Conservation (phyloP, 1,139 yeast genomes). For the Geotrichum klebahnii region DNA sequence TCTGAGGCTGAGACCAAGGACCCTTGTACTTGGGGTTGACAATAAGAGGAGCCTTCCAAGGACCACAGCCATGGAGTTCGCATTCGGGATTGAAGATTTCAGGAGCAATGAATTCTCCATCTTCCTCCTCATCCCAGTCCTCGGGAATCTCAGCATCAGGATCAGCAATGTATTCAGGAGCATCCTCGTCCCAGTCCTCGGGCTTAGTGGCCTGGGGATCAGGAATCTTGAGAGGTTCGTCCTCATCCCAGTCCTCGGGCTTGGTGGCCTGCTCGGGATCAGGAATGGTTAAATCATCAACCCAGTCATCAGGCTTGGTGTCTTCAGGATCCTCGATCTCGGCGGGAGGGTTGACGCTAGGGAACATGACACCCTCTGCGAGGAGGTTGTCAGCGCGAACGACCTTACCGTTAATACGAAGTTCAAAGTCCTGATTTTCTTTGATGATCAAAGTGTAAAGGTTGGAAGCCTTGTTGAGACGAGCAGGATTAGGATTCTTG, state of each 20-base stretch:
- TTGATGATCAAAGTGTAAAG: slow-evolving; percentile 73
- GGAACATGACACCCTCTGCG: slow-evolving; percentile 51
- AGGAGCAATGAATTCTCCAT: slow-evolving; percentile 78
- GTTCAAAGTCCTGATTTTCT: slow-evolving; percentile 64
- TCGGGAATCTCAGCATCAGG: slow-evolving; percentile 63
- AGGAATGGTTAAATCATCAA: slow-evolving; percentile 57
- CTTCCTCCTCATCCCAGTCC: slow-evolving; percentile 84
- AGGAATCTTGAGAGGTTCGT: slow-evolving; percentile 54
- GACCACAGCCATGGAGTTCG: slow-evolving; percentile 68
- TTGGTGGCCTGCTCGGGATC: slow-evolving; percentile 61
- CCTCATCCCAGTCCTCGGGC: slow-evolving; percentile 81
- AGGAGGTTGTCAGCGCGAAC: slow-evolving; percentile 65
- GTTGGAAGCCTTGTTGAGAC: slow-evolving; percentile 51
- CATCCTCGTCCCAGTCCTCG: slow-evolving; percentile 70
- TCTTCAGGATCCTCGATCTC: slow-evolving; percentile 61
- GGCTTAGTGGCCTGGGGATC: slow-evolving; percentile 70
- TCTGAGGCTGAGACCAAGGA: slow-evolving; percentile 65
- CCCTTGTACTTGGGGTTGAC: slow-evolving; percentile 71
- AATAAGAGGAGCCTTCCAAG: slow-evolving; percentile 60
- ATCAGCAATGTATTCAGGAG: slow-evolving; percentile 55
- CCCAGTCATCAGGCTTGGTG: slow-evolving; percentile 75
- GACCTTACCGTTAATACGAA: slow-evolving; percentile 75
- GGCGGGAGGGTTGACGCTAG: slow-evolving; percentile 60
- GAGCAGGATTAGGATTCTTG: slow-evolving; percentile 61
- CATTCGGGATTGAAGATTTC: slow-evolving; percentile 70